Percentiles rank a stretch among this genome's conserved stretches.
Conservation (phyloP, 2,329 filamentous ascomycete genomes). For the Phoma sp. region DNA sequence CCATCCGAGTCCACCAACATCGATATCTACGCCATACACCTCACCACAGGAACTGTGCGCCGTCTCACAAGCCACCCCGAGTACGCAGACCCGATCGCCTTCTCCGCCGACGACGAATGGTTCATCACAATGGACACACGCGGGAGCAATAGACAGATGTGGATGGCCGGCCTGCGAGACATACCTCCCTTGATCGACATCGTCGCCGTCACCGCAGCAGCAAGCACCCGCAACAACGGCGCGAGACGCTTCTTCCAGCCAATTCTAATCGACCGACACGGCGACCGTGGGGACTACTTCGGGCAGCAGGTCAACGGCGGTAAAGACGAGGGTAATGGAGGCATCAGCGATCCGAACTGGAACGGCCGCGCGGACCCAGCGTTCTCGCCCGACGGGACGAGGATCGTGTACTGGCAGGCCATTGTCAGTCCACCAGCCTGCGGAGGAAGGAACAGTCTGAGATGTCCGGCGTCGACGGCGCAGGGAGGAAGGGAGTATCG, state of each 20-base stretch:
- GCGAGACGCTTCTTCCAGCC: conserved; percentile 55
- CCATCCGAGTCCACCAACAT: conserved; percentile 53
- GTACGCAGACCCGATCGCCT: conserved; percentile 52
- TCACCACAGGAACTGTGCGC: conserved; percentile 50
- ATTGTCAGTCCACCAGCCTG: conserved; percentile 50
- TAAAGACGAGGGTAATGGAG: conserved; percentile 17
- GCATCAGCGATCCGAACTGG: conserved; percentile 56
- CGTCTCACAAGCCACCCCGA: conserved; percentile 54
- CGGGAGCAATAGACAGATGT: conserved; percentile 52
- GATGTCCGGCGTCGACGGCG: conserved; percentile 50
- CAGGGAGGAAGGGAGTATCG: conserved; percentile 49
- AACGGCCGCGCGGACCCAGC: conserved; percentile 56
- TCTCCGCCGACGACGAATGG: conserved; percentile 54
- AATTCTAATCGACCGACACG: conserved; percentile 52
- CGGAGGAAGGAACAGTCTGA: conserved; percentile 52
- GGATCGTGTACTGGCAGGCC: conserved; percentile 53
- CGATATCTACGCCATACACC: conserved; percentile 52
- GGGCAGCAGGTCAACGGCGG: conserved; percentile 52
- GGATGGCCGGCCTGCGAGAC: conserved; percentile 48
- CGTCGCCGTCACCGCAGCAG: conserved; percentile 19
- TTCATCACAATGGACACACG: conserved; percentile 54
- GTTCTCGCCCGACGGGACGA: conserved; percentile 51
- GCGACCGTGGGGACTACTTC: conserved; percentile 54
- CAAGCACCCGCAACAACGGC: conserved; percentile 56
- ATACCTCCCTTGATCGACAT: conserved; percentile 53